Percentiles rank a stretch among this genome's conserved stretches.
Conservation (phyloP, 164 flowering plant genomes). For the Echeveria elegans region DNA sequence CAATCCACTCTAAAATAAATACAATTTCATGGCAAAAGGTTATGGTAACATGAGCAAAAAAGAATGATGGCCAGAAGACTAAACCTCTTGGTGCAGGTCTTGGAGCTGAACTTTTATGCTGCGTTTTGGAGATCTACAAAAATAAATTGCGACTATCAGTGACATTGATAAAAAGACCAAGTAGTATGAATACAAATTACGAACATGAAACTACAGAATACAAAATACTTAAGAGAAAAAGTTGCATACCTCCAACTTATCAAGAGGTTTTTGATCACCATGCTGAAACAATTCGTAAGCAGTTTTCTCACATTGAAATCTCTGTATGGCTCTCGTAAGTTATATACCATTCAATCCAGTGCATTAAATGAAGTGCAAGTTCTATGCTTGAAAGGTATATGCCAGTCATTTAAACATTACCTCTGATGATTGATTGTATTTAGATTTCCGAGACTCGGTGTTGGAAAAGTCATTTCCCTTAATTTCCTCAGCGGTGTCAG, state of each 20-base stretch:
- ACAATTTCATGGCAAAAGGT: neutral
- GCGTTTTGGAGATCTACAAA: conserved; percentile 17
- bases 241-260: neutral
- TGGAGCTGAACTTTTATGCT: conserved; percentile 28
- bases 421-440: conserved; percentile 18
- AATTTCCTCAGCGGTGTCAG: conserved; percentile 50
- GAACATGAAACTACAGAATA: neutral
- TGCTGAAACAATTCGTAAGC: neutral
- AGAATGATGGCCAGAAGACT: conserved; percentile 11
- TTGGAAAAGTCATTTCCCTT: conserved; percentile 31
- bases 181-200: neutral
- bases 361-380: neutral
- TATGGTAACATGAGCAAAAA: neutral
- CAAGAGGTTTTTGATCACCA: neutral
- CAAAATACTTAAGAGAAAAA: neutral
- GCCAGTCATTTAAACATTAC: conserved; percentile 17
- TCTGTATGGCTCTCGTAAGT: neutral
- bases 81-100: conserved; percentile 30
- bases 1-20: neutral
- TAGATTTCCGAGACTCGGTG: conserved; percentile 4
- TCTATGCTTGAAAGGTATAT: neutral
- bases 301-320: neutral
- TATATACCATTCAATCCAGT: neutral
- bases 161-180: neutral
- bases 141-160: conserved; percentile 4